A percentile compares a stretch with the other conserved stretches of the same genome.
phyloP scores from a whole-genome alignment of 2,329 filamentous ascomycete species.

The Colletotrichum horii region DNA sequence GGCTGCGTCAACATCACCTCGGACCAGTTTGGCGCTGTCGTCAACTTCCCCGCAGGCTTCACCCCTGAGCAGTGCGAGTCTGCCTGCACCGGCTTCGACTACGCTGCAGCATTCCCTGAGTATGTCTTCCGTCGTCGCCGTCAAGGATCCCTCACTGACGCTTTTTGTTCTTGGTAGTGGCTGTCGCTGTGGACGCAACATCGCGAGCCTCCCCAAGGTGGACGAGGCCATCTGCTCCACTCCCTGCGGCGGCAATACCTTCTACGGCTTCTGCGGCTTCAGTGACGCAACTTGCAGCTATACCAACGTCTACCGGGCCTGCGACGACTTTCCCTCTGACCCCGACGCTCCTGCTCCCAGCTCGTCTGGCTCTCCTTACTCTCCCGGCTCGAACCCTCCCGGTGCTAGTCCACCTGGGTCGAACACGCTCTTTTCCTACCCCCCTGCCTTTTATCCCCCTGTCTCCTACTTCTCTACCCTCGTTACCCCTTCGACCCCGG shows the following conservation, averaged over 20 bases:
- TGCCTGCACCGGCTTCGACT: constrained; percentile 9
- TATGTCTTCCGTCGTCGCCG: background rate
- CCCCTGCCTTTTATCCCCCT: background rate
- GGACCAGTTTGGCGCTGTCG: constrained; percentile 2
- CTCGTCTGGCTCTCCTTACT: background rate
- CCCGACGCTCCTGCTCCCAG: background rate
- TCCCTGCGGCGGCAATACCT: background rate
- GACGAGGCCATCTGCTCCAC: constrained; percentile 14
- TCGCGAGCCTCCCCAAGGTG: background rate
- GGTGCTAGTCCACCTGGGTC: background rate
- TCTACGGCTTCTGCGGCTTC: constrained; percentile 2
- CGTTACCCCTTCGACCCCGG: background rate
- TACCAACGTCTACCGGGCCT: constrained; percentile 12
- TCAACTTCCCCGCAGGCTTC: constrained; percentile 1
- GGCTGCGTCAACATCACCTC: constrained; percentile 13
- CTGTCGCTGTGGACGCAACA: constrained; percentile 16
- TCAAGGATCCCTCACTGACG: background rate
- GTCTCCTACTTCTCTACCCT: background rate
- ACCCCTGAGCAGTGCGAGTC: constrained; percentile 19
- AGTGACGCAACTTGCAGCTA: background rate
- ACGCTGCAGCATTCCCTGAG: constrained; percentile 13
- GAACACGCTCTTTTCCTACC: background rate
- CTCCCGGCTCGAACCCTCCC: background rate
- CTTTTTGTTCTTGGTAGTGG: background rate
- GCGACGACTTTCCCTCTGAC: background rate